phyloP scores from a whole-genome alignment of 2,329 filamentous ascomycete genomes.

The Colletotrichum kahawae region DNA sequence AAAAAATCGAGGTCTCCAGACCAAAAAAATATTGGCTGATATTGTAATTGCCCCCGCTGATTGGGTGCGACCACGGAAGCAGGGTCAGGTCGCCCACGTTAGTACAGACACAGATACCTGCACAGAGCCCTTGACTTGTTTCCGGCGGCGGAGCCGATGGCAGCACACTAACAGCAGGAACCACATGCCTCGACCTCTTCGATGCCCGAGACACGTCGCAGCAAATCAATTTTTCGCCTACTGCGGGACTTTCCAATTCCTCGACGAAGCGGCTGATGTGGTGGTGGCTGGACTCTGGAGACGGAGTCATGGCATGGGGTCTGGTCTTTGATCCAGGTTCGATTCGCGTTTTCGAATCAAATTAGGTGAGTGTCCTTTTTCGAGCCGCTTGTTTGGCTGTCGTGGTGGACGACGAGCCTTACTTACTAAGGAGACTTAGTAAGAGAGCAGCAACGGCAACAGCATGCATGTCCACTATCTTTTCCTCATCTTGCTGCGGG shows the following conservation, averaged over 20 bases:
- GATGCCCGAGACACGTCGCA: background rate
- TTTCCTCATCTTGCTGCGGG: background rate
- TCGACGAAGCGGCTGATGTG: background rate
- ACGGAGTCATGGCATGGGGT: background rate
- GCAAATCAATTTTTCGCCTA: background rate
- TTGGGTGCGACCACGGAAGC: background rate
- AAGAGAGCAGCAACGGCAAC: background rate
- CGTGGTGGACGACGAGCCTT: background rate
- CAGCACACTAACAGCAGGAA: background rate
- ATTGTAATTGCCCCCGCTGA: constrained; percentile 14
- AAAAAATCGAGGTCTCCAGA: constrained; percentile 5
- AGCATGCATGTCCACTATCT: background rate
- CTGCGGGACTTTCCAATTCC: background rate
- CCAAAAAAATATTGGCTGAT: background rate
- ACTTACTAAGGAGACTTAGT: background rate
- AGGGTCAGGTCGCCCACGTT: background rate
- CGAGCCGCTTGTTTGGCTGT: background rate
- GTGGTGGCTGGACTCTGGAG: background rate
- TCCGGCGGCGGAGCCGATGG: background rate
- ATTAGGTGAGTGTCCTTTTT: background rate
- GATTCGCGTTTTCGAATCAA: background rate
- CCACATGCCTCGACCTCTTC: background rate
- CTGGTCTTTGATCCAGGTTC: background rate
- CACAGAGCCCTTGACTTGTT: background rate
- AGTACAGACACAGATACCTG: background rate